Base-by-base conservation (phyloP, 768 basidiomycete genomes). In the Tricholoma hemisulphureum region DNA sequence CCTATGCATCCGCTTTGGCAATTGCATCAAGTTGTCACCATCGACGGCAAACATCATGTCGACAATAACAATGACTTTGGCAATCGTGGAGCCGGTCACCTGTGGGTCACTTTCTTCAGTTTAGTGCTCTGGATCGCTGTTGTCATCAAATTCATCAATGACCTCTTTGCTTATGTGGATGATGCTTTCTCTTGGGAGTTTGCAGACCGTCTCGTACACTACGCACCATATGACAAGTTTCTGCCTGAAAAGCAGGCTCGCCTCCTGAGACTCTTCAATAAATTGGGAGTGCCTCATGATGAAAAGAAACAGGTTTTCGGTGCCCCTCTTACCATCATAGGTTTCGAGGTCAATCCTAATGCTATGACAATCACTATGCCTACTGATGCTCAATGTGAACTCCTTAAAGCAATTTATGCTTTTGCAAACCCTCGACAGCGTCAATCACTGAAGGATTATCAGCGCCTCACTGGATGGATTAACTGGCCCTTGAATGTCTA, bases 401-500 rank as follows among this genome's bases (percentile, higher is more conserved):
- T 71, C 4, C 18, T 69, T 23, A 41, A 49, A 10, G 24, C 49
- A 2, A n/a, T 51, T 3, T 7, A 6, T 3, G 20, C 49, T 4
- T 51, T 51, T n/a, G 49, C 49, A 3, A 28, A 18, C 2, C 49
- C 24, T 10, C 6, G 11, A 6, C 28, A 28, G n/a, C 16, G 26
- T 5, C 2, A 11, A 0, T 29, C 39, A 3, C 39, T 41, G 5
- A 18, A 56, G 0, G 67, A 73, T 1, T 78, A 68, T 20, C 74
- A 75, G 49, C 45, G 41, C 0, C 53, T 78, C 1, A 68, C 68
- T 1, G 78, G 78, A 0, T 73, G 68, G 60, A 41, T 74, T 9
- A 80, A 77, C 55, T 80, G 78, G 76, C 51, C 61, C 0, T 62
- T 78, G 28, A 78, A 78, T 51, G 72, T 75, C 2, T 71, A 61